Evolutionary conservation across 2,329 filamentous ascomycete genomes (phyloP).

Genomic region (Cytospora leucostoma): DNA sequence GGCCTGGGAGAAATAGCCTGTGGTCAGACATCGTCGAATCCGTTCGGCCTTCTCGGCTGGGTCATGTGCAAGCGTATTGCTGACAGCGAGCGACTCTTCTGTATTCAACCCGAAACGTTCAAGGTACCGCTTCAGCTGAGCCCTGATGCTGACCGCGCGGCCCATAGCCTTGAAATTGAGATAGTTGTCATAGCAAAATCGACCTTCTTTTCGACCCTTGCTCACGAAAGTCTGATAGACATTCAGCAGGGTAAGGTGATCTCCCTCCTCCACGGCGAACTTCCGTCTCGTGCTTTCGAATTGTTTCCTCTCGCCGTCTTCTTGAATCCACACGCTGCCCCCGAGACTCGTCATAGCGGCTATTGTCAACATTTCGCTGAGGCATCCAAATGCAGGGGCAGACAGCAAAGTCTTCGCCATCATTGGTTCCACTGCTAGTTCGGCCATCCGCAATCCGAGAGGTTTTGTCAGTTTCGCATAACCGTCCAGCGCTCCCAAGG

Average conservation of each 20-base stretch:
- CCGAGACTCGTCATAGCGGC: conserved; percentile 91
- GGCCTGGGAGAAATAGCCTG: conserved; percentile 90
- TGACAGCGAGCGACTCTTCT: conserved; percentile 59
- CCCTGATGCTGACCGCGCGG: conserved; percentile 80
- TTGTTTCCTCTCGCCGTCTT: conserved; percentile 73
- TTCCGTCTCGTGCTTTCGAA: conserved; percentile 74
- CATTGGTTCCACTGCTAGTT: conserved; percentile 90
- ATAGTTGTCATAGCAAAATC: conserved; percentile 84
- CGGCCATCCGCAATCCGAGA: conserved; percentile 87
- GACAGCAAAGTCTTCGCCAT: conserved; percentile 86
- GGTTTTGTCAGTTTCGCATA: conserved; percentile 90
- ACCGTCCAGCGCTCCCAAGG: conserved; percentile 81
- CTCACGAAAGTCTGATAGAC: conserved; percentile 89
- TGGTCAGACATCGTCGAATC: conserved; percentile 81
- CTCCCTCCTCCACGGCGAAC: conserved; percentile 91
- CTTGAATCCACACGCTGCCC: conserved; percentile 78
- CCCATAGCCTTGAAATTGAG: conserved; percentile 85
- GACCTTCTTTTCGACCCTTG: conserved; percentile 77
- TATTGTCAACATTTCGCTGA: conserved; percentile 86
- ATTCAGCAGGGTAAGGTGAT: conserved; percentile 89
- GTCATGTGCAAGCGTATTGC: conserved; percentile 32
- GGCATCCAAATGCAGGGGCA: conserved; percentile 72
- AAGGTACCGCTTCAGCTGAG: conserved; percentile 82
- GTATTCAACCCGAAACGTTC: conserved; percentile 78
- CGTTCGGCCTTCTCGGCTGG: conserved; percentile 59